These are phyloP conservation scores for Phytophthora kernoviae DNA, from an alignment of 352 stramenopile genomes.

Conservation along the genomic window DNA sequence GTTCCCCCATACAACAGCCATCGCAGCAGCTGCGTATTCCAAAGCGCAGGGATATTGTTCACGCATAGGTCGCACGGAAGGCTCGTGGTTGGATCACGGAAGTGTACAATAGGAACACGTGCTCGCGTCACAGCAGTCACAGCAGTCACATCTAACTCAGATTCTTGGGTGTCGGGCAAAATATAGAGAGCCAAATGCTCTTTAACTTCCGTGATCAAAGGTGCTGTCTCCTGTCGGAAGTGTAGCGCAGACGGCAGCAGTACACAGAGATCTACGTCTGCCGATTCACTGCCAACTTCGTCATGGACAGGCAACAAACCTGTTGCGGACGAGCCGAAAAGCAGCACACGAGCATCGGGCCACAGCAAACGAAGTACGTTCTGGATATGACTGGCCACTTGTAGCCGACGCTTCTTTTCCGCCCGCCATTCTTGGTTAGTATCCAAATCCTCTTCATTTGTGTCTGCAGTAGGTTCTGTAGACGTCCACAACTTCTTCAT, in stretches of 20 bases:
- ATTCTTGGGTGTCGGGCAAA: conserved; percentile 17
- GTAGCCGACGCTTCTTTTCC: conserved; percentile 33
- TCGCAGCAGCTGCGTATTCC: conserved; percentile 73
- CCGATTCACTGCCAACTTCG: background rate
- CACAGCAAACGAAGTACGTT: conserved; percentile 55
- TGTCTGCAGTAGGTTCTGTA: background rate
- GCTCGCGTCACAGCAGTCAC: conserved; percentile 45
- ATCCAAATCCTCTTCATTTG: background rate
- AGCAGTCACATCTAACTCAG: conserved; percentile 16
- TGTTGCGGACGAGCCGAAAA: conserved; percentile 76
- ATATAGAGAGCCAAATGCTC: conserved; percentile 76
- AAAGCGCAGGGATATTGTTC: conserved; percentile 83
- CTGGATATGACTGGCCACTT: conserved; percentile 49
- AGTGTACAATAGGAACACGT: conserved; percentile 77
- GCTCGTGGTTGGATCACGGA: conserved; percentile 37
- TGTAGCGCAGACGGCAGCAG: conserved; percentile 57
- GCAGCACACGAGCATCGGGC: conserved; percentile 64
- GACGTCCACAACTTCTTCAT: conserved; percentile 1
- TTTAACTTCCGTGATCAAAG: conserved; percentile 60
- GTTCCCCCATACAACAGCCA: conserved; percentile 31
- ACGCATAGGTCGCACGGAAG: conserved; percentile 77
- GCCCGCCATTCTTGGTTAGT: background rate
- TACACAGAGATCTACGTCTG: conserved; percentile 77
- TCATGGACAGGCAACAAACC: conserved; percentile 29
- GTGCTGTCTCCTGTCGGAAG: conserved; percentile 55